Evolutionary conservation across 169 alveolate species (phyloP).

Genomic region (Plasmodium ovale): DNA sequence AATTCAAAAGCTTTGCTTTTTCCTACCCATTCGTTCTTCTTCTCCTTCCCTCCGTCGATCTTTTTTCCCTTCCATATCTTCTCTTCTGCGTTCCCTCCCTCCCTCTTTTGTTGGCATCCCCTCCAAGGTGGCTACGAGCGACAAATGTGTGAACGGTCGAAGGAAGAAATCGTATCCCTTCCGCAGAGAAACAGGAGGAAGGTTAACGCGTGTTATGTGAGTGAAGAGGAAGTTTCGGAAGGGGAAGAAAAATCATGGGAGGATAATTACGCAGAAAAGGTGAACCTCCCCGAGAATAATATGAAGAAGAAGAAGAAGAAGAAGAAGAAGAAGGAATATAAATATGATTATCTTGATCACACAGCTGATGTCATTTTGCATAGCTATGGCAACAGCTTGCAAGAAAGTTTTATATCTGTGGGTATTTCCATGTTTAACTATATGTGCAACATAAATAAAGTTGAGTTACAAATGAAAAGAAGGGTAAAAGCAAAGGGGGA

Average conservation of each 20-base stretch:
- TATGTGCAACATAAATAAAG: constrained; percentile 77
- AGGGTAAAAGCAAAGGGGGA: constrained; percentile 33
- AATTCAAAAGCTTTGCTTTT: too few relatives aligned
- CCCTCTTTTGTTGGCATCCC: not conserved
- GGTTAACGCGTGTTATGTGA: not conserved
- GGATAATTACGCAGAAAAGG: not conserved
- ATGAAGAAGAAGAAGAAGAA: not conserved
- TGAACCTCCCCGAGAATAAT: not conserved
- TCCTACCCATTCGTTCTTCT: too few relatives aligned
- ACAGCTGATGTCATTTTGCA: constrained; percentile 84
- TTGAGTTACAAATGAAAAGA: constrained; percentile 51
- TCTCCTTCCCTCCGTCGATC: too few relatives aligned
- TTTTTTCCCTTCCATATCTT: too few relatives aligned
- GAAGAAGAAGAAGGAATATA: constrained; percentile 19
- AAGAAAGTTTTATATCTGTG: constrained; percentile 77
- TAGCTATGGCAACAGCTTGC: constrained; percentile 76
- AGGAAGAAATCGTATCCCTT: constrained; percentile 35
- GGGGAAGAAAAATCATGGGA: not conserved
- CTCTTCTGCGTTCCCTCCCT: not conserved
- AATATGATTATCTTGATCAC: constrained; percentile 81
- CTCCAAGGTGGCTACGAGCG: not conserved
- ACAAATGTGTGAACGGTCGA: constrained; percentile 12
- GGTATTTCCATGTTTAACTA: constrained; percentile 79
- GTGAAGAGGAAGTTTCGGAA: constrained; percentile 15
- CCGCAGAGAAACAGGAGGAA: constrained; percentile 67